These are phyloP conservation scores for Pelargonium nanum DNA, from an alignment of 345 rosid species.

Conservation along the genomic window DNA sequence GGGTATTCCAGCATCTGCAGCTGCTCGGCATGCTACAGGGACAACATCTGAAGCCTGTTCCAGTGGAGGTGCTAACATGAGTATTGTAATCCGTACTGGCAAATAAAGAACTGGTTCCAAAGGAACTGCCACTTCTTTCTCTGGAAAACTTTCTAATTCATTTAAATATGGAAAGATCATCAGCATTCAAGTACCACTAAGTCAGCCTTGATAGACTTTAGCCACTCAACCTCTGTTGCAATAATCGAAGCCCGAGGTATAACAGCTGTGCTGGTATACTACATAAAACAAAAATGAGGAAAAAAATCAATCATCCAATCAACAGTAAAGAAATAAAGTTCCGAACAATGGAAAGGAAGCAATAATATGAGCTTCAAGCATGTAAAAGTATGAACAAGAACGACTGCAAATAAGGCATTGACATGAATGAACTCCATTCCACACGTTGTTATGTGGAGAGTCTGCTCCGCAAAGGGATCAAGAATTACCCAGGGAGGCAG, in stretches of 20 bases:
- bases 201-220: conserved; percentile 79
- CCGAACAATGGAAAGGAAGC: background rate
- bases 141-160: too few species aligned
- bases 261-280: conserved; percentile 97
- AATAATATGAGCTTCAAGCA: background rate
- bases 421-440: background rate
- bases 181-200: conserved; percentile 47
- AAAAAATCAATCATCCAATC: conserved; percentile 3
- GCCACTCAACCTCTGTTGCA: conserved; percentile 82
- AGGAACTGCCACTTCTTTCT: too few species aligned
- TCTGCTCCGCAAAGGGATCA: too few species aligned
- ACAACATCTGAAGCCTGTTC: conserved; percentile 92
- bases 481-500: too few species aligned
- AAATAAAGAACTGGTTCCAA: too few species aligned
- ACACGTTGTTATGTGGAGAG: too few species aligned
- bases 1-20: conserved; percentile 98
- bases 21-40: conserved; percentile 93
- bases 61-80: background rate
- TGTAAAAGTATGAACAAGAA: background rate
- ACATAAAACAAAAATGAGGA: conserved; percentile 6
- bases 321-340: background rate
- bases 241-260: conserved; percentile 76
- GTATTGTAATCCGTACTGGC: background rate
- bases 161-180: background rate
- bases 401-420: background rate